Base-by-base conservation (phyloP, 169 alveolate species). In the Plasmodium ovale region DNA sequence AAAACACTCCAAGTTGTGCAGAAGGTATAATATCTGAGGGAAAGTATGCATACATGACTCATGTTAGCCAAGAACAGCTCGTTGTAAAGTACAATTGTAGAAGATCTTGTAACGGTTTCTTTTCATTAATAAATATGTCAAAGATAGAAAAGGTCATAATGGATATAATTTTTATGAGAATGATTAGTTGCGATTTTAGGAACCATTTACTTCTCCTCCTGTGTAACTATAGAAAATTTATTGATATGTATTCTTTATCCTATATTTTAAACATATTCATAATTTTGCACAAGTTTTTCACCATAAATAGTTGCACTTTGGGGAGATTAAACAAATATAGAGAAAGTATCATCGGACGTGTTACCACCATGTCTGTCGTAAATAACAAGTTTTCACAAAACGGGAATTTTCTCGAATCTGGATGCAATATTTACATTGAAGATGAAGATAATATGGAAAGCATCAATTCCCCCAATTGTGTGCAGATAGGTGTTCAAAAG, bases 181-280 rank as follows among this genome's bases (percentile, higher is more conserved):
- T 85, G 23, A 37, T 85, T 3, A 85, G 91, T 54, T 85, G 91
- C 35, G 72, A 85, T 56, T 85, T 67, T 56, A 54, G 91, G 33
- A 72, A 85, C 37, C 58, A 85, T 47, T 69, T 67, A 23, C 19
- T 85, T 14, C 87, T 85, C 7, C 37, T 85, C 35, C 49, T 85
- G n/a, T 85, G 87, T 35, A 69, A 85, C 42, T 85, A 85, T 64
- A 35, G 91, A 56, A 85, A 69, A 69, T 70, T 56, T 56, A 85
- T 85, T 21, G 91, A 85, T 19, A 85, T 85, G 91, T 85, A 85
- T 68, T 85, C 91, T 2, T 72, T 85, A 1, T 77, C 91, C 35
- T 85, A 85, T 69, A 39, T 85, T 3, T 69, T 85, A 35, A 74
- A 85, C 23, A 53, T 85, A 14, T 85, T 85, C 69, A 47, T 85